Conservation (phyloP, 2,329 filamentous ascomycete species). For the Hortaea werneckii region DNA sequence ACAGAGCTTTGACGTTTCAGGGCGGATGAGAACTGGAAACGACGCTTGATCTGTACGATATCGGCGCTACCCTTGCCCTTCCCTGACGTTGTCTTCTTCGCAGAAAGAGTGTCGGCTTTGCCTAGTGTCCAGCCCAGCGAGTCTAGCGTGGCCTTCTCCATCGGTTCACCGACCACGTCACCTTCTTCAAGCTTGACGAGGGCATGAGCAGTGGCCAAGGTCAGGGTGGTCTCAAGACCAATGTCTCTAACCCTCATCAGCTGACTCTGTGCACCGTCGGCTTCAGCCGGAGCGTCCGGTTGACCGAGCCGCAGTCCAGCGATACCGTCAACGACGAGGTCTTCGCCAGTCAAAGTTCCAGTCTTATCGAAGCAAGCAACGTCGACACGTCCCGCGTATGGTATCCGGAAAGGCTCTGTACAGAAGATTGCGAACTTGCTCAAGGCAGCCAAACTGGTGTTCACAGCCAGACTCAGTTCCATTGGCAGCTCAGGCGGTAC, state of each 20-base stretch:
- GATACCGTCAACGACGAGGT: conserved; percentile 93
- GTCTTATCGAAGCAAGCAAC: conserved; percentile 98
- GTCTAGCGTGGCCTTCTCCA: conserved; percentile 91
- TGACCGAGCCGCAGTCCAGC: conserved; percentile 73
- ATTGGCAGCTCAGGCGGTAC: conserved; percentile 97
- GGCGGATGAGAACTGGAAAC: conserved; percentile 96
- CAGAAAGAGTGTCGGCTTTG: conserved; percentile 71
- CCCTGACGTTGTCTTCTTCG: conserved; percentile 44
- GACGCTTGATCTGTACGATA: conserved; percentile 84
- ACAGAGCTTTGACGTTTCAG: conserved; percentile 94
- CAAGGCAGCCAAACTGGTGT: conserved; percentile 88
- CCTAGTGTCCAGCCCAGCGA: conserved; percentile 92
- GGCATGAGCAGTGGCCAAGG: conserved; percentile 89
- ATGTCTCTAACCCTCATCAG: conserved; percentile 62
- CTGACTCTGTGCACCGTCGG: conserved; percentile 72
- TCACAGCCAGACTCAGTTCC: conserved; percentile 94
- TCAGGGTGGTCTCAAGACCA: conserved; percentile 75
- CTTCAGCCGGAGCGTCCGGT: conserved; percentile 51
- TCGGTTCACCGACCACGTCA: conserved; percentile 93
- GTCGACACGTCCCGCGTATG: conserved; percentile 89
- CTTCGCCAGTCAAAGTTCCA: conserved; percentile 89
- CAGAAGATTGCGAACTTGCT: conserved; percentile 97
- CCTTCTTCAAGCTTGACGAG: conserved; percentile 94
- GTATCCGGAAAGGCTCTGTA: conserved; percentile 96
- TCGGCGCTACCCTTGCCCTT: conserved; percentile 44